Conservation (phyloP, 2,329 filamentous ascomycete genomes). For the Fusarium redolens region DNA sequence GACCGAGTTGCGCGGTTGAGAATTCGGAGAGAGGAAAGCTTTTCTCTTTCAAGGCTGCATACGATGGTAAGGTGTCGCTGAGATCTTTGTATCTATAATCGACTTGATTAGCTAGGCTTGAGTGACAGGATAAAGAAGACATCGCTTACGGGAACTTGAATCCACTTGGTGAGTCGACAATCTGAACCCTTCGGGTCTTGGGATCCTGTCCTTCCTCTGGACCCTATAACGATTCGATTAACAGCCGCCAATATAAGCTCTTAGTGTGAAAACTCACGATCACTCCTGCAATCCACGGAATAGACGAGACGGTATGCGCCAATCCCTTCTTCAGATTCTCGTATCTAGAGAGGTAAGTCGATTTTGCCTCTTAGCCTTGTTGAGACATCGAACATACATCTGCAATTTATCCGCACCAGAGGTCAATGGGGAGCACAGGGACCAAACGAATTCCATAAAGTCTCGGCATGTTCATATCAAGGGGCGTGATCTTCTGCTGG, state of each 20-base stretch:
- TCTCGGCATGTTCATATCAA: background rate
- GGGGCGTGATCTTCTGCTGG: background rate
- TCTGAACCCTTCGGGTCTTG: background rate
- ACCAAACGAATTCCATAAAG: background rate
- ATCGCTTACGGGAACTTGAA: background rate
- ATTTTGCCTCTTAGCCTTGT: too few species aligned
- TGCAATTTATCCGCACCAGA: background rate
- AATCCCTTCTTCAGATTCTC: background rate
- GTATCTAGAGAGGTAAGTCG: background rate
- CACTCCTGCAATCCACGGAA: background rate
- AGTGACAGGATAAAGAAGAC: background rate
- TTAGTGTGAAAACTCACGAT: too few species aligned
- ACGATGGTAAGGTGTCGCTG: background rate
- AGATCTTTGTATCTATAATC: background rate
- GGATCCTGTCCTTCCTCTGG: background rate
- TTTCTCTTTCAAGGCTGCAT: background rate
- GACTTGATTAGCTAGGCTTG: background rate
- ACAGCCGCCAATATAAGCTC: too few species aligned
- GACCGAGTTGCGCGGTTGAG: background rate
- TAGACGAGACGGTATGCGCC: background rate
- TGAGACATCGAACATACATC: background rate
- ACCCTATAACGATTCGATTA: background rate
- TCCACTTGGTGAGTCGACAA: background rate
- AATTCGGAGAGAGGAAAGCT: background rate
- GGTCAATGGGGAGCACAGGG: background rate